phyloP scores from a whole-genome alignment of 139 green algal genomes.

The Dunaliella primolecta region DNA sequence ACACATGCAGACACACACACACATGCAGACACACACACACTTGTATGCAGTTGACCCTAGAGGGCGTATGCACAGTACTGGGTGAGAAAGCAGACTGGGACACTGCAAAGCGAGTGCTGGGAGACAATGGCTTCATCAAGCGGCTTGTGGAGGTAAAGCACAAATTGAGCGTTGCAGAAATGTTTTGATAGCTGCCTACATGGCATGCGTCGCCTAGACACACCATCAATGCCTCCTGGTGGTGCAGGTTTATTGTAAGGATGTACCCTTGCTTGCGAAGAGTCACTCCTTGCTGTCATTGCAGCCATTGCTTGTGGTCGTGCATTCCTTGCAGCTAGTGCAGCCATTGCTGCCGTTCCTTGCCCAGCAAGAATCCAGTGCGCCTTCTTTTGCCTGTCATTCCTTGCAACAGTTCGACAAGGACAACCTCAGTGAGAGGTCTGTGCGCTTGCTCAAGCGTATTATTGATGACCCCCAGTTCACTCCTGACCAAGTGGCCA shows the following conservation, averaged over 20 bases:
- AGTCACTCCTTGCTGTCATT: too few species aligned
- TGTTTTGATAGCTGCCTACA: too few species aligned
- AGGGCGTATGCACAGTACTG: constrained; percentile 70
- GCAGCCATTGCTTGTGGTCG: too few species aligned
- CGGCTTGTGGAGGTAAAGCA: constrained; percentile 39
- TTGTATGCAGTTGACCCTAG: constrained; percentile 56
- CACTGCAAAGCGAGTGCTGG: constrained; percentile 71
- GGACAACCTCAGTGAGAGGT: constrained; percentile 53
- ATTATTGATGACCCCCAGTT: constrained; percentile 68
- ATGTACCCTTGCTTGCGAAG: too few species aligned
- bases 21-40: not conserved
- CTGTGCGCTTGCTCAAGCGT: constrained; percentile 47
- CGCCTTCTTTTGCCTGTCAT: too few species aligned
- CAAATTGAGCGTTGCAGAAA: too few species aligned
- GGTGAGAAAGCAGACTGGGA: constrained; percentile 82
- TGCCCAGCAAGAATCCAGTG: too few species aligned
- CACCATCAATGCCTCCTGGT: too few species aligned
- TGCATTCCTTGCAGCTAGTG: too few species aligned
- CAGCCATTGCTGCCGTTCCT: not conserved
- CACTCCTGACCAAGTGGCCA: constrained; percentile 70
- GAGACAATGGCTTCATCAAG: constrained; percentile 70
- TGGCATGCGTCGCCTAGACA: too few species aligned
- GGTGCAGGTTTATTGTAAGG: too few species aligned
- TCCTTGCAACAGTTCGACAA: constrained; percentile 71
- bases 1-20: not conserved